These are phyloP conservation scores for Tetracentron sinense DNA, from an alignment of 164 flowering plant species.

Conservation along the genomic window DNA sequence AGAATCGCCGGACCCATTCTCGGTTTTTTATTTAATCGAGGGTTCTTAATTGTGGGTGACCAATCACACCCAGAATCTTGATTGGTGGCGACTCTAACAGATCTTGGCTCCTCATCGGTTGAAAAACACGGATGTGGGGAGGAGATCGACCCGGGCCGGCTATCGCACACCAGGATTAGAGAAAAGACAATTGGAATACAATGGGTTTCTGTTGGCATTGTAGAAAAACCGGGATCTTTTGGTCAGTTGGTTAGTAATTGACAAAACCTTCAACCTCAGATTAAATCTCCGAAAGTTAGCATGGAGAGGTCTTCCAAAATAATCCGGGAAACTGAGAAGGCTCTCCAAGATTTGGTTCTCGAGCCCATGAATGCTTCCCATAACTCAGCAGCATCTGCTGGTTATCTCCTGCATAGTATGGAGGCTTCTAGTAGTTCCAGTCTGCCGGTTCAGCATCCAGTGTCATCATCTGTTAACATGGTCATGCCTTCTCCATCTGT, in stretches of 20 bases:
- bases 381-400: constrained; percentile 21
- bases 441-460: constrained; percentile 24
- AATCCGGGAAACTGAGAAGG: constrained; percentile 34
- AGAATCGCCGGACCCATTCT: no score
- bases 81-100: no score
- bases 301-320: constrained; percentile 28
- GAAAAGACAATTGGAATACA: constrained; percentile 30
- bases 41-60: no score
- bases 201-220: constrained; percentile 23
- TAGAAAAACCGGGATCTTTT: constrained; percentile 29
- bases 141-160: no score
- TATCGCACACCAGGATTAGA: constrained; percentile 33
- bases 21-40: no score
- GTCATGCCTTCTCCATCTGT: constrained; percentile 29
- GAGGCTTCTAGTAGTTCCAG: constrained; percentile 30
- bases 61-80: no score
- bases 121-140: no score
- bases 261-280: constrained; percentile 22
- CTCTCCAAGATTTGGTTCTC: constrained; percentile 29
- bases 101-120: no score
- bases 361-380: constrained; percentile 27
- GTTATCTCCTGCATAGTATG: constrained; percentile 18
- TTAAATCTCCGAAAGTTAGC: constrained; percentile 20
- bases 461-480: constrained; percentile 24
- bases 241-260: constrained; percentile 28